Evolutionary conservation across 805 yeast species (phyloP).

Genomic region (Yueomyces sp.): DNA sequence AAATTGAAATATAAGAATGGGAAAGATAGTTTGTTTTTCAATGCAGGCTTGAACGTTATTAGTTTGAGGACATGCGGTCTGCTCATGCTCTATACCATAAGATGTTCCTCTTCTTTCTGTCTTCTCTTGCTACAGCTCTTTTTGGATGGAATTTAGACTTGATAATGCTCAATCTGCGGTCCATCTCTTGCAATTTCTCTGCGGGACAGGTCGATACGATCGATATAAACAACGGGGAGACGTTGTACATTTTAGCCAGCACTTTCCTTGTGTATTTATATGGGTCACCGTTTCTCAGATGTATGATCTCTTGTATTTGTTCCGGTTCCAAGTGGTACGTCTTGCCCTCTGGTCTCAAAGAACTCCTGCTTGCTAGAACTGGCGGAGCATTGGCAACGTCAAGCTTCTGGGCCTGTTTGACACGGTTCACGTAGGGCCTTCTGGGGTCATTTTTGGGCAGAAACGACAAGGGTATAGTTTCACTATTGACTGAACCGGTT

Average conservation of each 20-base stretch:
- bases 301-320: conserved; percentile 42
- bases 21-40: neutral
- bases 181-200: conserved; percentile 33
- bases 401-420: conserved; percentile 13
- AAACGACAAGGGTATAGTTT: conserved; percentile 53
- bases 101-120: conserved; percentile 43
- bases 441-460: conserved; percentile 52
- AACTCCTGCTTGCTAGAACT: conserved; percentile 17
- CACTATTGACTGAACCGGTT: conserved; percentile 30
- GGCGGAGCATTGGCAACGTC: conserved; percentile 28
- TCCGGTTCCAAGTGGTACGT: conserved; percentile 44
- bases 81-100: conserved; percentile 44
- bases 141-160: conserved; percentile 36
- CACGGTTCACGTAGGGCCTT: conserved; percentile 24
- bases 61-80: conserved; percentile 3
- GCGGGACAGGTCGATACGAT: conserved; percentile 34
- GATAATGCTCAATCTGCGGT: conserved; percentile 31
- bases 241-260: conserved; percentile 46
- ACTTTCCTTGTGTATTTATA: conserved; percentile 46
- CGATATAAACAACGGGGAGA: conserved; percentile 39
- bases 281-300: conserved; percentile 46
- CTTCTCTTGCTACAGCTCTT: conserved; percentile 37
- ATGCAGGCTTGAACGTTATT: neutral
- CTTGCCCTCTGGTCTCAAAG: conserved; percentile 18
- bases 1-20: neutral